These are phyloP conservation scores for Posidonia australis DNA, from an alignment of 106 monocot species.

Conservation along the genomic window DNA sequence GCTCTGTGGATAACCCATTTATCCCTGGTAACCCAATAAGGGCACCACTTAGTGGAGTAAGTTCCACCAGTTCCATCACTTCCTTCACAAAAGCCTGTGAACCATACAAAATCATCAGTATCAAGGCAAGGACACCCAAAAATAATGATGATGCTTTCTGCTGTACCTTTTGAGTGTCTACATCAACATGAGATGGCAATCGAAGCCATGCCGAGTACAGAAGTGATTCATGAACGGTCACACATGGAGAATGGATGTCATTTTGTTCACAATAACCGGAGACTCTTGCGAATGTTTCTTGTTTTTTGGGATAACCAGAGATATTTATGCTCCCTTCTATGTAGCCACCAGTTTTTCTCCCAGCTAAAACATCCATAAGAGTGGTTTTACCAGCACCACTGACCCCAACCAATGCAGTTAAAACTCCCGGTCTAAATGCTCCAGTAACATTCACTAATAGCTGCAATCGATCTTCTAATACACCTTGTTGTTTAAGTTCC, in stretches of 20 bases:
- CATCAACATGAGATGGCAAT: conserved; percentile 62
- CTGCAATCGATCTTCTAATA: conserved; percentile 77
- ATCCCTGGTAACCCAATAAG: conserved; percentile 94
- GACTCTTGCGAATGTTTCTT: conserved; percentile 90
- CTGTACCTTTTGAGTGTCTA: conserved; percentile 52
- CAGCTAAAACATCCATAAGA: conserved; percentile 98
- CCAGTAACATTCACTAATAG: conserved; percentile 91
- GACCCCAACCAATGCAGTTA: conserved; percentile 95
- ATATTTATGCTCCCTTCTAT: conserved; percentile 85
- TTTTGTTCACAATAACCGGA: conserved; percentile 98
- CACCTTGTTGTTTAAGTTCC: conserved; percentile 87
- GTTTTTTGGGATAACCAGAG: conserved; percentile 93
- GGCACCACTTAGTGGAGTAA: conserved; percentile 63
- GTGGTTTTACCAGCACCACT: conserved; percentile 99
- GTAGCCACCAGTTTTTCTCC: conserved; percentile 88
- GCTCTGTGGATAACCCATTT: conserved; percentile 87
- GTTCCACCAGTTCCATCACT: conserved; percentile 97
- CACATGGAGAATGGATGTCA: conserved; percentile 97
- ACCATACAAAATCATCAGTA: background rate
- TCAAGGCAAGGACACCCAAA: background rate
- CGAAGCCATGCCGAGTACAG: conserved; percentile 90
- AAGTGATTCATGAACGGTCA: conserved; percentile 87
- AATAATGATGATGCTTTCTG: background rate
- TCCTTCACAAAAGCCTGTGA: conserved; percentile 90
- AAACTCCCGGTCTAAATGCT: conserved; percentile 89